Conservation (phyloP, 2,329 filamentous ascomycete genomes). For the Didymella keratinophila region DNA sequence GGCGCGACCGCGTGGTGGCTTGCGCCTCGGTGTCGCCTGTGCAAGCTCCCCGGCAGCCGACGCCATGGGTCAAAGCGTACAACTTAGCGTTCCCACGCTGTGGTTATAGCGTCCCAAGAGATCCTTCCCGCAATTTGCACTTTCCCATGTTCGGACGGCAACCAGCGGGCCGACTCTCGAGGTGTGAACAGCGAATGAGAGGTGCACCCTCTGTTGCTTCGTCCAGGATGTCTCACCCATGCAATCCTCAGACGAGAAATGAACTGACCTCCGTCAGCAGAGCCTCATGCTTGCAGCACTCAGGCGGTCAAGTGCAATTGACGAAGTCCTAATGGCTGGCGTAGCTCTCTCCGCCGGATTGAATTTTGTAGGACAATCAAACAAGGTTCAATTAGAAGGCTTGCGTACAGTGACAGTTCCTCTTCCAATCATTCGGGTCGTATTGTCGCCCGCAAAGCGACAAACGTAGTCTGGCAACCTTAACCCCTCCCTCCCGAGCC, state of each 20-base stretch:
- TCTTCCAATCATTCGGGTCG: constrained; percentile 18
- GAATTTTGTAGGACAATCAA: constrained; percentile 4
- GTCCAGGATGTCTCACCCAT: constrained; percentile 7
- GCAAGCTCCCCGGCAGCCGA: constrained; percentile 13
- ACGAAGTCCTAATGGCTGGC: constrained; percentile 9
- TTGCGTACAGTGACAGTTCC: constrained; percentile 8
- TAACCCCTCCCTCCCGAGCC: constrained; percentile 14
- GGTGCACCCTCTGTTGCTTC: neutral
- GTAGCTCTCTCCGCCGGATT: neutral
- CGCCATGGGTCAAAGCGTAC: constrained; percentile 13
- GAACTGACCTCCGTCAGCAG: constrained; percentile 26
- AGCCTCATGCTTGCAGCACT: constrained; percentile 28
- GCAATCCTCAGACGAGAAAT: constrained; percentile 9
- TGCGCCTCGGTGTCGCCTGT: constrained; percentile 22
- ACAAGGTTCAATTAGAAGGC: constrained; percentile 17
- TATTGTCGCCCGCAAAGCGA: constrained; percentile 8
- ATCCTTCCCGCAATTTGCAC: constrained; percentile 19
- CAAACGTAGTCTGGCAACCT: constrained; percentile 20
- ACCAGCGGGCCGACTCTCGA: constrained; percentile 7
- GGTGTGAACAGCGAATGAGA: constrained; percentile 11
- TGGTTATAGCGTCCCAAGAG: neutral
- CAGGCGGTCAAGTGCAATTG: constrained; percentile 10
- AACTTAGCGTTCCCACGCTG: constrained; percentile 19
- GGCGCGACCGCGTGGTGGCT: constrained; percentile 18
- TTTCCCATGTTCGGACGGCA: constrained; percentile 14